Base-by-base conservation (phyloP, 2,329 filamentous ascomycete species). In the Geoglossum cookeanum region DNA sequence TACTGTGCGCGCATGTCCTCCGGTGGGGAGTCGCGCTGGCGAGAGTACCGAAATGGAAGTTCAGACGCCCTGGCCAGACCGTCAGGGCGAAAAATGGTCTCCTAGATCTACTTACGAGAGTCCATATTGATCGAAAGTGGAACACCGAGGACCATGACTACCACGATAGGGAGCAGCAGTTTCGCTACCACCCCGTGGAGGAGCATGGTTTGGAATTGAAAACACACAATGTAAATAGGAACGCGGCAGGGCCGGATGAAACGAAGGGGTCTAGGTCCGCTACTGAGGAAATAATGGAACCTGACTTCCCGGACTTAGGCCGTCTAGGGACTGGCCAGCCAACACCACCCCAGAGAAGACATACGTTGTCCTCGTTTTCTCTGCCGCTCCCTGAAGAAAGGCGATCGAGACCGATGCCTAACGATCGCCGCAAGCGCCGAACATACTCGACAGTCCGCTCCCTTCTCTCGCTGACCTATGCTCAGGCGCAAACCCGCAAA, bases 31-130 rank as follows among this genome's bases (percentile, higher is more conserved):
- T 97, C 56, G 78, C 84, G 30, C 72, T 98, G 60, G 90, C 91
- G 55, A 78, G 91, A 58, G 87, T 97, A 17, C 92, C 92, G 1
- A 88, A 82, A 63, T 96, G 91, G 88, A 85, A 90, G 48, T 90
- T 97, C 64, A 78, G 81, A 63, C 79, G 82, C 57, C 71, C 75
- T 11, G 72, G 71, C 2, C 68, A 71, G 32, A 66, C 72, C 22
- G 68, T 71, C 39, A 68, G 67, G 61, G 69, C 71, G 55, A 68
- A 67, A 22, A 70, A 72, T 56, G 70, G 69, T 4, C 71, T 76
- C 35, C 61, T 75, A 6, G 66, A 71, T 57, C 65, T 68, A 0
- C 62, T 74, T 4, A 15, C 27, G 35, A 35, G n/a, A 49, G 15
- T 49, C 51, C 29, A 32, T 13, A 30, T 6, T 35, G 49, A 27